These are phyloP conservation scores for Asterella californica DNA, from an alignment of 225 moss, liverwort and hornwort species.

Conservation along the genomic window DNA sequence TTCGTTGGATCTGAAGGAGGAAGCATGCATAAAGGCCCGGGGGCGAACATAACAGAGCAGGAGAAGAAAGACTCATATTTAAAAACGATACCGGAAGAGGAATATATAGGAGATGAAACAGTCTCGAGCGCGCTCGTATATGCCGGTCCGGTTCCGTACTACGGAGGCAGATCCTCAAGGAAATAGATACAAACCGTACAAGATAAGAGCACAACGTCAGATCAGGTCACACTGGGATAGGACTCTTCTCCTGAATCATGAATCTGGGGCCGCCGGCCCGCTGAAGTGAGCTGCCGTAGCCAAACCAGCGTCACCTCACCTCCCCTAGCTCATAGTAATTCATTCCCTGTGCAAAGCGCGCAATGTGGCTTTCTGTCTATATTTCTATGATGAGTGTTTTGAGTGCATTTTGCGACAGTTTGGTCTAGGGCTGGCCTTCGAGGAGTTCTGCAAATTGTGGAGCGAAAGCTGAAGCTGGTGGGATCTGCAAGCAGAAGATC, in stretches of 20 bases:
- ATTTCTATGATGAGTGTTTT: neutral
- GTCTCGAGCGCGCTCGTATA: no score
- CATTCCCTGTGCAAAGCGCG: no score
- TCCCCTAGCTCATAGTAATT: no score
- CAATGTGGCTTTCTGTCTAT: no score
- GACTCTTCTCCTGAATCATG: no score
- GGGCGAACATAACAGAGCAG: neutral
- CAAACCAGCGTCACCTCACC: no score
- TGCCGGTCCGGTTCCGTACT: conserved; percentile 4
- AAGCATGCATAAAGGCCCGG: no score
- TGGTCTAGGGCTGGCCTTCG: neutral
- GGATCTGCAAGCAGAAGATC: neutral
- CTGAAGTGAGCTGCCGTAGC: no score
- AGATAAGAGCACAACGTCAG: neutral
- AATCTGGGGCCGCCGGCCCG: no score
- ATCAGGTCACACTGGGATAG: no score
- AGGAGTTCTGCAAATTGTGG: neutral
- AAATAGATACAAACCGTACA: no score
- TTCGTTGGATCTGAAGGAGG: no score
- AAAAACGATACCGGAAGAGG: neutral
- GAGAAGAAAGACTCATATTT: neutral
- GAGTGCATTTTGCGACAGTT: neutral
- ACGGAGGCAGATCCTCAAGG: neutral
- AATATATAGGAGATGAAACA: neutral
- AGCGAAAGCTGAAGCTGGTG: neutral